Evolutionary conservation across 164 flowering plant genomes (phyloP), one percentile per base, ranked within the genome.

Genomic region (Aristolochia contorta): DNA sequence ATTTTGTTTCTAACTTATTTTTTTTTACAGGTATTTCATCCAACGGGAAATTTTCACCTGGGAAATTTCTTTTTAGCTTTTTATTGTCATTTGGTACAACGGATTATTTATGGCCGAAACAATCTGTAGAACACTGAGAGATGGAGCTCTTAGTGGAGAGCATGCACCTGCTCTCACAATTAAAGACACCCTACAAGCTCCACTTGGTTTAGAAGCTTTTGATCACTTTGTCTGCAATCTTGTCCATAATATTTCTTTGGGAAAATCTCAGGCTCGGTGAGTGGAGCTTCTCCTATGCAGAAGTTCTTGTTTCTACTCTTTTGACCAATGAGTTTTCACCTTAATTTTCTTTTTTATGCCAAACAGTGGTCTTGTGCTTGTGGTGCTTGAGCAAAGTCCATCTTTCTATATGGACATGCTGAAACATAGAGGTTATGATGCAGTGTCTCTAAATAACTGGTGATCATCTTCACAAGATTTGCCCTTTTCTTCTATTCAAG

Each of bases 131-230:
- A 70, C 78, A 0, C 81, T 93, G 14, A 69, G 99, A 25, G 97
- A 93, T 63, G 97, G 99, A 41, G 72, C 77, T 32, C 23, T 82
- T 21, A 93, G 82, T 53, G 99, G 95, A 47, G 97, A 94, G 65
- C 87, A 75, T 54, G 95, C 99, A 0, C 84, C 96, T 0, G 91
- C 97, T 54, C 82, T 90, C 58, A 75, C 84, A 9, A 84, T 93
- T 59, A 83, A 79, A 70, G 97, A 93, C 55, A 71, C 85, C 12
- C 57, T 81, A 14, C 63, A 48, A 48, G 56, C 73, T 2, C 82
- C 95, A 47, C 74, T 81, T 12, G 95, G 89, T 4, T 50, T 62
- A 60, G 64, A 84, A 16, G 83, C 80, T 41, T 88, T 90, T 72
- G 57, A 67, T 49, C 77, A 90, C 71, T 57, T 85, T 20, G 84